phyloP scores from a whole-genome alignment of 306 rosid genomes.

The Ziziphus jujuba region DNA sequence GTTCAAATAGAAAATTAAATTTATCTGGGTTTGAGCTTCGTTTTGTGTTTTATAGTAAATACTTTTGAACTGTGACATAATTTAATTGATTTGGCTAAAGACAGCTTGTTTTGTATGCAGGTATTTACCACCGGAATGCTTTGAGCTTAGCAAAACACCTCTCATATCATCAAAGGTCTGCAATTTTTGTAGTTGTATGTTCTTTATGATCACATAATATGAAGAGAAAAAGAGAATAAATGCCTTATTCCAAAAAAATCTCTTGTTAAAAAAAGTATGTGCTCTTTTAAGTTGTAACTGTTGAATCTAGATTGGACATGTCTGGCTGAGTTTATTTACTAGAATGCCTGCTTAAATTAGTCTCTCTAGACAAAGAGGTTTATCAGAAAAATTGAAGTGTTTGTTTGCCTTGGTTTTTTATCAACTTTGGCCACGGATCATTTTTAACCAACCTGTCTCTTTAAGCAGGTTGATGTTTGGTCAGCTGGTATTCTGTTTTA shows the following conservation, averaged over 20 bases:
- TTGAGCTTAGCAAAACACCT: slow-evolving; percentile 88
- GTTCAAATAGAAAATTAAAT: not conserved
- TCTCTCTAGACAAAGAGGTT: slow-evolving; percentile 3
- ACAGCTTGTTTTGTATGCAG: slow-evolving; percentile 34
- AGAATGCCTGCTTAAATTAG: not conserved
- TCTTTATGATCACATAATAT: not conserved
- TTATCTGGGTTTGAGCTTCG: not conserved
- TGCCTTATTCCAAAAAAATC: not conserved
- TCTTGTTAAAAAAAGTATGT: no score
- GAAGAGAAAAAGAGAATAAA: not conserved
- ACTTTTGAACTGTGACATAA: slow-evolving; percentile 7
- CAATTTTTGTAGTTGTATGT: slow-evolving; percentile 8
- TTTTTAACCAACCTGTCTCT: slow-evolving; percentile 25
- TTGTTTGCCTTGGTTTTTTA: slow-evolving; percentile 3
- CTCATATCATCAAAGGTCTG: slow-evolving; percentile 95
- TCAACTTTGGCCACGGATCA: not conserved
- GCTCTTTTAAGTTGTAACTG: no score
- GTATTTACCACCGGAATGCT: slow-evolving; percentile 99
- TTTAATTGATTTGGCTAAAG: slow-evolving; percentile 3
- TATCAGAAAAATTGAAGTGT: slow-evolving; percentile 3
- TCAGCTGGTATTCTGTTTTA: slow-evolving; percentile 85
- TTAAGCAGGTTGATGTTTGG: slow-evolving; percentile 95
- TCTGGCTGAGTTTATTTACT: no score
- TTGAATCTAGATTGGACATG: no score
- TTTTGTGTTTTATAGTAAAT: not conserved